Evolutionary conservation across 202 grass and related monocot species (phyloP), one percentile per base, ranked within the genome.

Genomic region (Eragrostis tef): DNA sequence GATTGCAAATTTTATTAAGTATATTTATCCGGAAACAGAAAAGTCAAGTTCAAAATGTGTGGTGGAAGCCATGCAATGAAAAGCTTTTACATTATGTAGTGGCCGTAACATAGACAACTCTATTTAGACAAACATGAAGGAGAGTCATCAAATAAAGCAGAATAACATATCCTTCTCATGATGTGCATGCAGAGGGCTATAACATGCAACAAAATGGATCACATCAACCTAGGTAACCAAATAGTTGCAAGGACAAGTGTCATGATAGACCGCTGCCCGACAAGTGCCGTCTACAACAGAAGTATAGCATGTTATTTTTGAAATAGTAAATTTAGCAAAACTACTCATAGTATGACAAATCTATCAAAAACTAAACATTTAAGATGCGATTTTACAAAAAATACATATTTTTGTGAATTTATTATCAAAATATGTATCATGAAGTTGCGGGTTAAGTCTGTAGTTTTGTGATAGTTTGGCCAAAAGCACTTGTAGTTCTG

Each of bases 161-260:
- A 82, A 77, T 21, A 63, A 22, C 3, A 54, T 29, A 81, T 70
- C n/a, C 5, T 15, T 49, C 9, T 67, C 11, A 3, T 70, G 41
- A 36, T 41, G 6, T 80, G 60, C 46, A 60, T 69, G 27, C 56
- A 67, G 36, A 83, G 49, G 46, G 17, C 31, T 9, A 71, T 1
- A 64, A 53, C 31, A 71, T 47, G 16, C 6, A 52, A 20, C 31
- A 53, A 52, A 47, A 56, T 14, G 4, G 39, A 64, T 56, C 25
- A 60, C 43, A 45, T 74, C n/a, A 53, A 57, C 26, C 13, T 29
- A 88, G 70, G 24, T 56, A 68, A 8, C 79, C 21, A 88, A 79
- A 50, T 8, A 51, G 34, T 2, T 0, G 29, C 34, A 49, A 31
- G 29, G 3, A 1, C 29, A 3, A 74, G 12, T 84, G 24, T 21